Conservation (phyloP, 257 asterid species). For the Petrea volubilis region DNA sequence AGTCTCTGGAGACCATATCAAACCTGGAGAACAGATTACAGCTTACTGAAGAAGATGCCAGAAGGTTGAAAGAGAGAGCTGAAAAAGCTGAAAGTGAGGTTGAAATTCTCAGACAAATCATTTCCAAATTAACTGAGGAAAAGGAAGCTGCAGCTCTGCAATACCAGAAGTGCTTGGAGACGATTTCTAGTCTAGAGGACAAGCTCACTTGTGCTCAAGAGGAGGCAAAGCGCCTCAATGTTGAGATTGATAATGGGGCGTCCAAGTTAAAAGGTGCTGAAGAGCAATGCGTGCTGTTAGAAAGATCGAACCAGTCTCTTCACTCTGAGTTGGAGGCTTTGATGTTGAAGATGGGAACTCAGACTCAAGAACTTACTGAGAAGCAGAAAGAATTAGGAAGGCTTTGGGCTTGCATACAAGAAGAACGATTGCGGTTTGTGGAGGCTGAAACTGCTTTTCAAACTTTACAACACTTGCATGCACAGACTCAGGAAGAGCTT, state of each 20-base stretch:
- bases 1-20: slow-evolving; percentile 69
- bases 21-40: slow-evolving; percentile 72
- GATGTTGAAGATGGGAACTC: slow-evolving; percentile 71
- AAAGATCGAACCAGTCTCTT: slow-evolving; percentile 76
- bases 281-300: slow-evolving; percentile 66
- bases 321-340: slow-evolving; percentile 77
- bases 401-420: slow-evolving; percentile 87
- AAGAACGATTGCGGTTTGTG: slow-evolving; percentile 83
- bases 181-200: slow-evolving; percentile 57
- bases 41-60: slow-evolving; percentile 65
- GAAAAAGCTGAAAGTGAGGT: slow-evolving; percentile 79
- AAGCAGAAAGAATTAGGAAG: slow-evolving; percentile 84
- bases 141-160: slow-evolving; percentile 66
- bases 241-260: slow-evolving; percentile 60
- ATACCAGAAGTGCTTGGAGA: slow-evolving; percentile 66
- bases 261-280: slow-evolving; percentile 75
- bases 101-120: slow-evolving; percentile 56
- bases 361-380: slow-evolving; percentile 83
- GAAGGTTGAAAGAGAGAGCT: slow-evolving; percentile 60
- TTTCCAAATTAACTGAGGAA: slow-evolving; percentile 64
- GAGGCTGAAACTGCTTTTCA: slow-evolving; percentile 98
- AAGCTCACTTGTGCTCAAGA: slow-evolving; percentile 59
- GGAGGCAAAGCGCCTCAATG: slow-evolving; percentile 63
- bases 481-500: slow-evolving; percentile 88
- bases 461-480: slow-evolving; percentile 88